A percentile compares a stretch with the other conserved stretches of the same genome.
Evolutionary conservation across 2,329 filamentous ascomycete species (phyloP).

Genomic region (Calonectria hongkongensis): DNA sequence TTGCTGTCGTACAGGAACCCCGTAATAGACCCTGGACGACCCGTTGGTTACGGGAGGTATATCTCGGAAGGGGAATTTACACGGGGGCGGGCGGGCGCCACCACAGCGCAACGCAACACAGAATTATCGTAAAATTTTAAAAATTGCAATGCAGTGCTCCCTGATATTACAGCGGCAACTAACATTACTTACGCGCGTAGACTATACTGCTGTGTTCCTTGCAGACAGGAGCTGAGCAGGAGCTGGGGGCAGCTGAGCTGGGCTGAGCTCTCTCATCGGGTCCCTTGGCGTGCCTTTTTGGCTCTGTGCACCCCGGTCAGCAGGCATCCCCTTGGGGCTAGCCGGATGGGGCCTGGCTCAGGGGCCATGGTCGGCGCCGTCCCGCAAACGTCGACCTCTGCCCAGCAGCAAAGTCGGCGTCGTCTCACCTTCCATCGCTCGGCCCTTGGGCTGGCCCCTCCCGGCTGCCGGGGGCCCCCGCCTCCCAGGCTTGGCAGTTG

Average conservation of each 20-base stretch:
- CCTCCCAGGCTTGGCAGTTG: constrained; percentile 10
- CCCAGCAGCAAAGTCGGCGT: neutral
- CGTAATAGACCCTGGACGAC: no score
- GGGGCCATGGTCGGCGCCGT: constrained; percentile 6
- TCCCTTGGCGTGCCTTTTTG: constrained; percentile 2
- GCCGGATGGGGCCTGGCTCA: constrained; percentile 14
- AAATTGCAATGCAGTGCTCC: neutral
- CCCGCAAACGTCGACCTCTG: constrained; percentile 23
- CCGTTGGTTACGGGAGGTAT: neutral
- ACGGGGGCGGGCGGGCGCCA: neutral
- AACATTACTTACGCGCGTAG: no score
- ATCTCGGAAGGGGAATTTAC: neutral
- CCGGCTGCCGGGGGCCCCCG: neutral
- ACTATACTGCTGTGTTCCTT: neutral
- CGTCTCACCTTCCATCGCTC: constrained; percentile 23
- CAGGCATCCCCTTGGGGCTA: constrained; percentile 14
- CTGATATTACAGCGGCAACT: neutral
- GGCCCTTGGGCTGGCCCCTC: constrained; percentile 9
- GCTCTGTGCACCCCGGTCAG: constrained; percentile 3
- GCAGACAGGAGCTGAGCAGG: neutral
- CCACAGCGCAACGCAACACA: neutral
- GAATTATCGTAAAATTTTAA: neutral
- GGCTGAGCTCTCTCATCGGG: constrained; percentile 14
- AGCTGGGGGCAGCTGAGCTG: constrained; percentile 14
- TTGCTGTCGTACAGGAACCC: neutral